Conservation (phyloP, 192 early-diverging fungal genomes). For the Polychytrium aggregatum region DNA sequence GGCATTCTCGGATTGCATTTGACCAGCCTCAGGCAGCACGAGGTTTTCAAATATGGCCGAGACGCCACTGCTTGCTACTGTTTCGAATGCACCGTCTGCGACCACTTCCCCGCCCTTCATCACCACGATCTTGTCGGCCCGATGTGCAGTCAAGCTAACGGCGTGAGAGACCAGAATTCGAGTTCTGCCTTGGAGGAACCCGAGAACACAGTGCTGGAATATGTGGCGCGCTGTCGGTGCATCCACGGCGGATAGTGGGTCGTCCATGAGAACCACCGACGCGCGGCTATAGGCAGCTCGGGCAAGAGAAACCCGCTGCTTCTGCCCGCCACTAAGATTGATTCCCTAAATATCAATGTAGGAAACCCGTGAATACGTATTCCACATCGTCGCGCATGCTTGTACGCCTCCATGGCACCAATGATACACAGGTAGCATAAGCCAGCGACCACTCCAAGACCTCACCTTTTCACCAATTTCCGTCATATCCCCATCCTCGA, state of each 20-base stretch:
- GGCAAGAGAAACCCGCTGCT: slow-evolving; percentile 32
- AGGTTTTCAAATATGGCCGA: neutral
- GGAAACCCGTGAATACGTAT: too few species aligned
- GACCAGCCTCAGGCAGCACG: neutral
- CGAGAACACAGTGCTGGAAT: slow-evolving; percentile 55
- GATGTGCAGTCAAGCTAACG: slow-evolving; percentile 13
- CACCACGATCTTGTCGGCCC: slow-evolving; percentile 22
- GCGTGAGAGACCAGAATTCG: slow-evolving; percentile 77
- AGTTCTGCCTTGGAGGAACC: slow-evolving; percentile 58
- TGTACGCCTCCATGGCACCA: too few species aligned
- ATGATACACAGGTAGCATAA: too few species aligned
- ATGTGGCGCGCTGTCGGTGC: slow-evolving; percentile 79
- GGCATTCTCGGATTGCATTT: neutral
- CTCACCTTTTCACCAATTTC: slow-evolving; percentile 60
- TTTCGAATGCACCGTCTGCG: slow-evolving; percentile 6
- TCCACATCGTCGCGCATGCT: too few species aligned
- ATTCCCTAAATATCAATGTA: slow-evolving; percentile 7
- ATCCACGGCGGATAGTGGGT: slow-evolving; percentile 81
- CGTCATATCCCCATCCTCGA: slow-evolving; percentile 71
- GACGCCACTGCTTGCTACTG: neutral
- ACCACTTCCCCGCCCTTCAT: slow-evolving; percentile 50
- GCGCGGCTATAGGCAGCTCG: slow-evolving; percentile 58
- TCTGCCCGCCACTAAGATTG: slow-evolving; percentile 17
- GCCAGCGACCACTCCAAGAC: too few species aligned
- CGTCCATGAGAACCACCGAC: slow-evolving; percentile 63